Percentiles rank a stretch among this genome's conserved stretches.
Evolutionary conservation across 345 rosid species (phyloP).

Genomic region (Syzygium jambos): DNA sequence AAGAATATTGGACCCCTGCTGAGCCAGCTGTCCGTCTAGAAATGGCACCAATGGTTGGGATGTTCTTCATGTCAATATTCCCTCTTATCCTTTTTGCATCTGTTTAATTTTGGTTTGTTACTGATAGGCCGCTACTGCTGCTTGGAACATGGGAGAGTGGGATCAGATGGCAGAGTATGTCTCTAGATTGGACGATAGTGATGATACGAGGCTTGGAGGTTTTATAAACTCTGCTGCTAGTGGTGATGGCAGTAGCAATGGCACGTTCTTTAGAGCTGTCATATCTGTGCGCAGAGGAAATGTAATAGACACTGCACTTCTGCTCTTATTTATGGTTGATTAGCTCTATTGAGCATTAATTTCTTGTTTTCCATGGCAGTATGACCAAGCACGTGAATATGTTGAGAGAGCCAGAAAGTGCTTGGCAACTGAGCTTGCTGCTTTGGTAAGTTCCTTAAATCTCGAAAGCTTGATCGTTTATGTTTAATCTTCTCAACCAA

Average conservation of each 20-base stretch:
- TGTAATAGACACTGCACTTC: slow-evolving; percentile 23
- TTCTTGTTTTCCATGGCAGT: slow-evolving; percentile 26
- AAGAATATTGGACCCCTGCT: slow-evolving; percentile 96
- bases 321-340: not conserved
- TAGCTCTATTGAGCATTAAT: not conserved
- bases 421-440: slow-evolving; percentile 98
- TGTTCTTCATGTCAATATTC: slow-evolving; percentile 5
- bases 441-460: slow-evolving; percentile 55
- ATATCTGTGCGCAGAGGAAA: slow-evolving; percentile 71
- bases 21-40: slow-evolving; percentile 94
- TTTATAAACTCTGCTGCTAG: slow-evolving; percentile 79
- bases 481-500: not conserved
- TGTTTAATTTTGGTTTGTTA: not conserved
- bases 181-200: slow-evolving; percentile 90
- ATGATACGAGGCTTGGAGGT: slow-evolving; percentile 76
- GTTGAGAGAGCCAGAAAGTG: slow-evolving; percentile 95
- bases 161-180: slow-evolving; percentile 99
- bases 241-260: slow-evolving; percentile 93
- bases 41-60: slow-evolving; percentile 97
- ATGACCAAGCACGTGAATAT: slow-evolving; percentile 90
- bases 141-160: slow-evolving; percentile 99
- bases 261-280: slow-evolving; percentile 96
- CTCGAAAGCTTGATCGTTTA: not conserved
- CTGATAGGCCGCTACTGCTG: slow-evolving; percentile 85
- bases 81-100: slow-evolving; percentile 4